Evolutionary conservation across 2,329 filamentous ascomycete species (phyloP), one percentile per base, ranked within the genome.

Genomic region (Macrophomina tecta): DNA sequence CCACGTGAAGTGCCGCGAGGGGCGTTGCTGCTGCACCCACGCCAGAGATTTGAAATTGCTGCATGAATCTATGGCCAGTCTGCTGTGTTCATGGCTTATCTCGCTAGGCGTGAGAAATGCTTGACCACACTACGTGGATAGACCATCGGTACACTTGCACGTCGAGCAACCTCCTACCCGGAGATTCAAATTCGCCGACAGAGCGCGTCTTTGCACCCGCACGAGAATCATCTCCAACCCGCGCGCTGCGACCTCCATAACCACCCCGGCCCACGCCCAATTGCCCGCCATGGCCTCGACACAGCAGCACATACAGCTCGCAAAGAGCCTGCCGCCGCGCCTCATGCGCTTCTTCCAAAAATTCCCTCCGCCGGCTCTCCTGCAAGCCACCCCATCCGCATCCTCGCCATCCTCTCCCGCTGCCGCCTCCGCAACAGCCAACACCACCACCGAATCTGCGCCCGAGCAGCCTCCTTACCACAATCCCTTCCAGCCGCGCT

Each of bases 331-430:
- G 48, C 95, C 93, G 8, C 83, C 87, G 64, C 90, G 90, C 48
- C 87, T 99, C 53, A 87, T 91, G 76, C 89, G 89, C 74, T 97
- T 99, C 86, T 91, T 99, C 80, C 90, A 91, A 67, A 91, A 91
- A 71, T 97, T 94, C 79, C 95, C 95, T 49, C 93, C 94, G 32
- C 56, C 86, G 75, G 76, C 76, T 73, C 73, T 87, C 78, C 70
- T 73, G 83, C 77, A 77, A 71, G 75, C 69, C 62, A 40, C 75
- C 42, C 71, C 74, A 40, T 70, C 76, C 61, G 68, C 71, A 58
- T 12, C 69, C 5, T 8, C 45, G 14, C 9, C 7, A 28, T 9
- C 18, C 32, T 23, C 16, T 18, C 8, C 70, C 61, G 38, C 75
- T 40, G 71, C 73, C 76, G 68, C 71, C 51, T 68, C 82, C 63